Percentiles rank a stretch among this genome's conserved stretches.
These are phyloP conservation scores for Heteromeles arbutifolia DNA, from an alignment of 306 rosid genomes.

Conservation along the genomic window DNA sequence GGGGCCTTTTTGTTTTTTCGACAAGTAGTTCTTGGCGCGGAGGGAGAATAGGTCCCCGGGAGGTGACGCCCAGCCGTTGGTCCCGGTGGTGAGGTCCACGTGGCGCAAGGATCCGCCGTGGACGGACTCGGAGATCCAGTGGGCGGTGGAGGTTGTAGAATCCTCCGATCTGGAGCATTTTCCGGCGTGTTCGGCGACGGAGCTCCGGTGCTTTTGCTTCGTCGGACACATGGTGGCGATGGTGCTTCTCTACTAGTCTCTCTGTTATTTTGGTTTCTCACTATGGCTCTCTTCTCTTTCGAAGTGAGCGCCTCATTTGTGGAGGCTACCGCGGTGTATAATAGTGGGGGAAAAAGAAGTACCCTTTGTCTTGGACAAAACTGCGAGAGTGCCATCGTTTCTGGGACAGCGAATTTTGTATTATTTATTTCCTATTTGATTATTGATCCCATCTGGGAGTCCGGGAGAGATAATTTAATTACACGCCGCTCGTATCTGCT, in stretches of 20 bases:
- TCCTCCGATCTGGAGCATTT: constrained; percentile 27
- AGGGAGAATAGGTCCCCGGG: constrained; percentile 75
- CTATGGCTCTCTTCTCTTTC: not conserved
- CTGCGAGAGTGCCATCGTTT: not conserved
- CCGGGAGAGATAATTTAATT: not conserved
- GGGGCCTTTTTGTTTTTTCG: constrained; percentile 51
- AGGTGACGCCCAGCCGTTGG: constrained; percentile 92
- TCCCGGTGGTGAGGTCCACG: constrained; percentile 64
- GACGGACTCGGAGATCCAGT: constrained; percentile 57
- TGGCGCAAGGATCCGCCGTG: constrained; percentile 62
- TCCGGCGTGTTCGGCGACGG: constrained; percentile 17
- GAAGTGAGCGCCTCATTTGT: not conserved
- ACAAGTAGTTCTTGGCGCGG: constrained; percentile 50
- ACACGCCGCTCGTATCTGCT: not conserved
- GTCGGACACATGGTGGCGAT: constrained; percentile 40
- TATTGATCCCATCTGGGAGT: not conserved
- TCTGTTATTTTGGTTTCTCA: not conserved
- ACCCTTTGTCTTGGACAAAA: not conserved
- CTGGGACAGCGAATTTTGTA: not conserved
- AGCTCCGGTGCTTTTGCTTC: constrained; percentile 33
- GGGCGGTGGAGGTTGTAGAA: constrained; percentile 13
- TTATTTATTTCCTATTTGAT: not conserved
- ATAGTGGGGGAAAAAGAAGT: not conserved
- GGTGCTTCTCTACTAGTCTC: not conserved
- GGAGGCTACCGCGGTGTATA: not conserved